Base-by-base conservation (phyloP, 148 eudicot species). In the Amaranthus palmeri region DNA sequence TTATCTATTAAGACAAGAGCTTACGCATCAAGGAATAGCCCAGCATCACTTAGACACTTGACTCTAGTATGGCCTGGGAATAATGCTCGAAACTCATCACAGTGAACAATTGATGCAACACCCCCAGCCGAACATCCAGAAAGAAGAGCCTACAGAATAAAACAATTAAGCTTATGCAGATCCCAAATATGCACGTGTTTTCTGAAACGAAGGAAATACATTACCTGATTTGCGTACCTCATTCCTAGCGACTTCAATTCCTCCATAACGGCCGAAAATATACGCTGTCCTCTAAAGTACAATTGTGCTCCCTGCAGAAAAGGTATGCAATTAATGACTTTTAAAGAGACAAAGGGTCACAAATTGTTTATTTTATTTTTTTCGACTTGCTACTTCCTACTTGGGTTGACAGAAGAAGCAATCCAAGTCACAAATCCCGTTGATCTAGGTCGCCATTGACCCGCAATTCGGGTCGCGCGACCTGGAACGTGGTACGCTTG, bases 21-120 rank as follows among this genome's bases (percentile, higher is more conserved):
- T 89, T 88, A 95, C 98, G 88, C 85, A 61, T 95, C 97, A 78
- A 91, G 84, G 70, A 95, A 95, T 78, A 95, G 69, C 65, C 98
- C 98, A 54, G 93, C 98, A 85, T 95, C 98, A 81, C 88, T 83
- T 64, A 85, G 65, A 77, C 88, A 85, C 67, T 85, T 82, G 61
- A 85, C 86, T 71, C 78, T 80, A 15, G 78, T 64, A 65, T 59
- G 67, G 63, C 73, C 67, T 3, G 84, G 84, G 56, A 85, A 80
- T 43, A 82, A 69, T 61, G 67, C 61, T 53, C 78, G 57, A 49
- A 85, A 85, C 58, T 85, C 71, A 15, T 85, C 88, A 70, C 88
- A 85, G 61, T 82, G 88, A 50, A 85, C 65, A 47, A 85, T 80
- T 12, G 85, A 54, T 18, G 88, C 82, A 49, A 85, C 48, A n/a